Conservation (phyloP, 2,329 filamentous ascomycete species). For the Macroventuria anomochaeta region DNA sequence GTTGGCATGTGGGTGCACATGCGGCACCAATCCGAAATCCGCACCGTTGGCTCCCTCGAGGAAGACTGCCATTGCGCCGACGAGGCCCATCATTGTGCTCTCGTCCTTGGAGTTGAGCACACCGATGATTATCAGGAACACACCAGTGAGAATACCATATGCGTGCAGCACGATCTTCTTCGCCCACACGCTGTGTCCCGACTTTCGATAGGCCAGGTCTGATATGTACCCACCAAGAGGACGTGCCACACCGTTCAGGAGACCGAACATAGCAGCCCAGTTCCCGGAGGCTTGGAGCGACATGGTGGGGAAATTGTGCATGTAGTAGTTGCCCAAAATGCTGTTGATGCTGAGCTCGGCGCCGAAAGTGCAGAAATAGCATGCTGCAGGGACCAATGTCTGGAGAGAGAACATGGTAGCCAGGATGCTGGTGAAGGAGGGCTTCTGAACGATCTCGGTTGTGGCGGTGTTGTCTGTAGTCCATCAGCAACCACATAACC, state of each 20-base stretch:
- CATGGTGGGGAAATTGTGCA: slow-evolving; percentile 59
- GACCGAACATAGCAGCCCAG: slow-evolving; percentile 75
- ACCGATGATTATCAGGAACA: slow-evolving; percentile 66
- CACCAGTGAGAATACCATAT: slow-evolving; percentile 63
- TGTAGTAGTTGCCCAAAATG: slow-evolving; percentile 64
- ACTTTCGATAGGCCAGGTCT: slow-evolving; percentile 60
- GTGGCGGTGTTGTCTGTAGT: slow-evolving; percentile 56
- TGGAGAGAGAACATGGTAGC: slow-evolving; percentile 66
- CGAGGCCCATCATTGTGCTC: slow-evolving; percentile 73
- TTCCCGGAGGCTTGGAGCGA: slow-evolving; percentile 60
- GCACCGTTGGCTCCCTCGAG: slow-evolving; percentile 82
- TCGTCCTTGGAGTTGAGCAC: slow-evolving; percentile 64
- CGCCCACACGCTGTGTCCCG: slow-evolving; percentile 58
- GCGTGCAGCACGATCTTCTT: slow-evolving; percentile 67
- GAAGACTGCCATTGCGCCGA: slow-evolving; percentile 78
- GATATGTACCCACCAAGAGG: slow-evolving; percentile 67
- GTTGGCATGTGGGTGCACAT: slow-evolving; percentile 81
- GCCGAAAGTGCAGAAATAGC: slow-evolving; percentile 67
- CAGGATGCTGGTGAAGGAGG: slow-evolving; percentile 65
- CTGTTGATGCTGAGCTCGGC: slow-evolving; percentile 65
- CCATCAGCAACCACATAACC: background rate
- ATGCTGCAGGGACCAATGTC: slow-evolving; percentile 59
- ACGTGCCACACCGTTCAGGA: slow-evolving; percentile 70
- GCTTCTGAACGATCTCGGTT: slow-evolving; percentile 67
- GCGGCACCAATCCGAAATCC: slow-evolving; percentile 82